These are phyloP conservation scores for Dactylellina cionopaga DNA, from an alignment of 2,329 filamentous ascomycete genomes.

Conservation along the genomic window DNA sequence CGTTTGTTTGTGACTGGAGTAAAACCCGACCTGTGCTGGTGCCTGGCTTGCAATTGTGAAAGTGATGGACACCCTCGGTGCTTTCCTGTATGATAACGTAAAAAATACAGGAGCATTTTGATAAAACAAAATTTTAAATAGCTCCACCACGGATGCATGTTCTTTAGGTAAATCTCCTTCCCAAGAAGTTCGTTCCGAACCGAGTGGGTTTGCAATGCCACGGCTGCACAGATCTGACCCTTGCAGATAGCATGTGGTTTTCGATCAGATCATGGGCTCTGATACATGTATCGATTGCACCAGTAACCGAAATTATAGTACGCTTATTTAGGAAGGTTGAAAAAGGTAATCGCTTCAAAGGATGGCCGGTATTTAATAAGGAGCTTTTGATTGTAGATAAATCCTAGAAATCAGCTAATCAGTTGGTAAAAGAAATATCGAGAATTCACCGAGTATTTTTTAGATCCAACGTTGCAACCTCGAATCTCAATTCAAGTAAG, in stretches of 20 bases:
- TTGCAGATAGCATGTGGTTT: slow-evolving; percentile 26
- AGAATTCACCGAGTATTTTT: no score
- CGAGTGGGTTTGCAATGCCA: slow-evolving; percentile 18
- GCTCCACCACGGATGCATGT: no score
- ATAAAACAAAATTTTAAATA: not conserved
- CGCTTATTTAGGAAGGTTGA: slow-evolving; percentile 1
- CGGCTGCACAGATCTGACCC: slow-evolving; percentile 3
- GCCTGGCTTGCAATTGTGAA: not conserved
- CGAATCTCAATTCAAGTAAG: no score
- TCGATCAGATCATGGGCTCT: slow-evolving; percentile 8
- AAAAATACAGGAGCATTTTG: not conserved
- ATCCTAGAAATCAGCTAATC: no score
- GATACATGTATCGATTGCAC: not conserved
- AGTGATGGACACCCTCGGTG: not conserved
- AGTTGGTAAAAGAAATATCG: no score
- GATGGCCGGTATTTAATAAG: no score
- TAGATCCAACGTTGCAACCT: no score
- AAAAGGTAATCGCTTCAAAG: no score
- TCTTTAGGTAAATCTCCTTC: slow-evolving; percentile 19
- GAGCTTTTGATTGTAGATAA: no score
- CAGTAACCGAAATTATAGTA: not conserved
- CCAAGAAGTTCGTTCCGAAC: slow-evolving; percentile 39
- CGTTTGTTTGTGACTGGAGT: no score
- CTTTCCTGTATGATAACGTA: not conserved
- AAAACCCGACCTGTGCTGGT: no score